Evolutionary conservation across 352 stramenopile genomes (phyloP).

Genomic region (Pseudoperonospora humuli): DNA sequence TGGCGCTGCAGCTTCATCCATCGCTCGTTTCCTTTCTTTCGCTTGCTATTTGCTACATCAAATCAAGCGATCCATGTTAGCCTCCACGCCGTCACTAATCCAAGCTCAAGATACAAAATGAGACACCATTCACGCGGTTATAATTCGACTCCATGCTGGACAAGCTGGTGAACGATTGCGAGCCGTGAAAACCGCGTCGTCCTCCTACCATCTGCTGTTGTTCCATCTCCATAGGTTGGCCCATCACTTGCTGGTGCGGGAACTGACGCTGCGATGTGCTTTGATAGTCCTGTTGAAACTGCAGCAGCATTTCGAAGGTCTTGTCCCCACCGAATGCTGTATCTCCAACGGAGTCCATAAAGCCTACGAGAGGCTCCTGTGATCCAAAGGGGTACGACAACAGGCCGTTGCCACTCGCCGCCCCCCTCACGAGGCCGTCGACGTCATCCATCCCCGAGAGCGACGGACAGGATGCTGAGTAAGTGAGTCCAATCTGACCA

Average conservation of each 20-base stretch:
- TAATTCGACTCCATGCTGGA: slow-evolving; percentile 69
- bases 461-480: slow-evolving; percentile 66
- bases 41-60: slow-evolving; percentile 38
- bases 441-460: slow-evolving; percentile 58
- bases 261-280: slow-evolving; percentile 36
- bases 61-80: slow-evolving; percentile 2
- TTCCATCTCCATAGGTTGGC: slow-evolving; percentile 32
- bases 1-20: slow-evolving; percentile 62
- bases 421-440: slow-evolving; percentile 41
- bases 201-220: slow-evolving; percentile 24
- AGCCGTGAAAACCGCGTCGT: slow-evolving; percentile 46
- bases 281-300: slow-evolving; percentile 56
- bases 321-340: slow-evolving; percentile 22
- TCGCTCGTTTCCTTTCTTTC: slow-evolving; percentile 53
- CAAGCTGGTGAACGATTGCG: slow-evolving; percentile 63
- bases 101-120: background rate
- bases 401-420: slow-evolving; percentile 20
- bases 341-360: background rate
- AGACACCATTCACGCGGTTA: slow-evolving; percentile 32
- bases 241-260: slow-evolving; percentile 34
- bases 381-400: slow-evolving; percentile 12
- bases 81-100: background rate
- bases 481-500: slow-evolving; percentile 29
- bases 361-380: slow-evolving; percentile 23
- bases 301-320: slow-evolving; percentile 46